These are phyloP conservation scores for Cystobasidiaceae sp. DNA, from an alignment of 1,284 basidiomycete genomes.

Conservation along the genomic window DNA sequence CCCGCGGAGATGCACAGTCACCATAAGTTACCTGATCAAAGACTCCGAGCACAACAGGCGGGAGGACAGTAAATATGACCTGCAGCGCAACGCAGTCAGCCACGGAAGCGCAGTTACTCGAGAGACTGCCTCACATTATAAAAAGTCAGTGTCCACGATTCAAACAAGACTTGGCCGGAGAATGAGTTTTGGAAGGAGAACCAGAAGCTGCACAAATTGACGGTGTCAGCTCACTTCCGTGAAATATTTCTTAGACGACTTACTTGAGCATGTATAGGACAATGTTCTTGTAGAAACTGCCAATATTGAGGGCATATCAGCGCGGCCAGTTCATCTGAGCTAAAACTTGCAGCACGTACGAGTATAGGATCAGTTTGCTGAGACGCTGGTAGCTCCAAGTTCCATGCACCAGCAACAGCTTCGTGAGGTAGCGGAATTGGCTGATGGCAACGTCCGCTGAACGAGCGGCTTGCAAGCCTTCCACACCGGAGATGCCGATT, in stretches of 20 bases:
- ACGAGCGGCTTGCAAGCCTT: constrained; percentile 95
- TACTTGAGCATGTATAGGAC: constrained; percentile 81
- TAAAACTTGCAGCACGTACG: constrained; percentile 7
- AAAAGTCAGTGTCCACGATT: constrained; percentile 89
- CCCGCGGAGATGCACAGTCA: background rate
- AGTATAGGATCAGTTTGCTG: constrained; percentile 79
- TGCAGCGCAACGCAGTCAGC: constrained; percentile 56
- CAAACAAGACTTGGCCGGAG: constrained; percentile 95
- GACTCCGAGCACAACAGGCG: constrained; percentile 93
- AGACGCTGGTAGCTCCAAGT: constrained; percentile 96
- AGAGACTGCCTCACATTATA: constrained; percentile 37
- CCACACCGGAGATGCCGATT: constrained; percentile 95
- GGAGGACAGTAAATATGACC: constrained; percentile 87
- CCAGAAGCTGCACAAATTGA: constrained; percentile 50
- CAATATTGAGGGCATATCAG: background rate
- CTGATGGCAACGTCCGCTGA: constrained; percentile 96
- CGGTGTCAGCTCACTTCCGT: background rate
- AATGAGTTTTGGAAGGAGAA: constrained; percentile 98
- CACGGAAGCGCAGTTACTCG: background rate
- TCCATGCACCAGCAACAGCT: constrained; percentile 91
- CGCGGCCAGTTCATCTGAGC: constrained; percentile 67
- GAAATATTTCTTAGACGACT: background rate
- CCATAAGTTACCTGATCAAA: constrained; percentile 41
- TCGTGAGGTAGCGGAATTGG: constrained; percentile 95
- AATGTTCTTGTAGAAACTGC: constrained; percentile 64